phyloP scores from a whole-genome alignment of 495 filamentous ascomycete genomes.

The Darksidea phi region DNA sequence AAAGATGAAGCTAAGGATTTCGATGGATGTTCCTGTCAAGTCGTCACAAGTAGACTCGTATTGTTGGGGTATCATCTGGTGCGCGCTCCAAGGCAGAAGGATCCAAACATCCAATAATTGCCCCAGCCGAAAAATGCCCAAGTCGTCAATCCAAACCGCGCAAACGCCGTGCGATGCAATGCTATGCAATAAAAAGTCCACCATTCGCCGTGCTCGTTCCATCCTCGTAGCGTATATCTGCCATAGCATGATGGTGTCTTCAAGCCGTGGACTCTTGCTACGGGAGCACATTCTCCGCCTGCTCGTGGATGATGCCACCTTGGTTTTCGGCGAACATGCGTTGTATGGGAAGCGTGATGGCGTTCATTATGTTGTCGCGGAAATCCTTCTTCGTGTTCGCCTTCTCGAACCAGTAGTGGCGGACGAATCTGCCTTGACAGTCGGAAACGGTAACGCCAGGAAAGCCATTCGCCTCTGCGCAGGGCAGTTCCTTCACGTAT shows the following conservation, averaged over 20 bases:
- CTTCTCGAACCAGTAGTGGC: constrained; percentile 37
- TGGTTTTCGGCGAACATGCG: constrained; percentile 22
- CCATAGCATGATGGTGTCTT: neutral
- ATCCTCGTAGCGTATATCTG: neutral
- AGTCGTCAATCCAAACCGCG: neutral
- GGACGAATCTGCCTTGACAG: constrained; percentile 32
- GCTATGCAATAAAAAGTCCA: neutral
- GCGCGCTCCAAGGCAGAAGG: neutral
- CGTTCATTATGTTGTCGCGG: constrained; percentile 31
- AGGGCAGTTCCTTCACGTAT: constrained; percentile 43
- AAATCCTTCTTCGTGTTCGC: constrained; percentile 20
- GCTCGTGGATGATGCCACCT: neutral
- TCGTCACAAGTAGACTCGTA: neutral
- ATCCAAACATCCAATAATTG: neutral
- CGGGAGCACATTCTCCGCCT: constrained; percentile 15
- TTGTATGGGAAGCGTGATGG: constrained; percentile 28
- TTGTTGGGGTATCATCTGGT: neutral
- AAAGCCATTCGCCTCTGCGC: constrained; percentile 44
- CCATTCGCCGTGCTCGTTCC: neutral
- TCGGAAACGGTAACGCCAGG: constrained; percentile 16
- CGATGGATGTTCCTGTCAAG: too few species aligned
- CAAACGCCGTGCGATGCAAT: neutral
- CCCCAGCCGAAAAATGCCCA: neutral
- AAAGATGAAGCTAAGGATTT: too few species aligned
- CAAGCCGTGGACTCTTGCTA: neutral